phyloP scores from a whole-genome alignment of 805 yeast species.

The Candida pseudofarinosa region DNA sequence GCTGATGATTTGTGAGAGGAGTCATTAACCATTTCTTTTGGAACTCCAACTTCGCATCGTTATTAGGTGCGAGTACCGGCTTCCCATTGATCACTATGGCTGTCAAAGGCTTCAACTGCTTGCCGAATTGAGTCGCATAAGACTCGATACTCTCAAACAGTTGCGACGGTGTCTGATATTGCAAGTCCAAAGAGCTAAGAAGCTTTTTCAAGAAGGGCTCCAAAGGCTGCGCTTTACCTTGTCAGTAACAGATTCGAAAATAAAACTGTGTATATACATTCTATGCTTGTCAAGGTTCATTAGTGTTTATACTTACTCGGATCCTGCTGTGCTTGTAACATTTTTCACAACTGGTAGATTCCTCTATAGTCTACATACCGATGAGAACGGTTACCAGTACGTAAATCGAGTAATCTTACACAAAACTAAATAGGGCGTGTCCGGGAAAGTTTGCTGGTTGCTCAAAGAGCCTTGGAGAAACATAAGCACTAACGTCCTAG shows the following conservation, averaged over 20 bases:
- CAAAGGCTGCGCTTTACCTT: conserved; percentile 28
- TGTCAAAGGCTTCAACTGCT: conserved; percentile 47
- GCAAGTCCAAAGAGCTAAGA: conserved; percentile 32
- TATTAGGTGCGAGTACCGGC: conserved; percentile 36
- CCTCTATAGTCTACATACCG: neutral
- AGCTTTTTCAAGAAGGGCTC: conserved; percentile 37
- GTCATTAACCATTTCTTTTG: conserved; percentile 56
- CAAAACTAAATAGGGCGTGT: too few species aligned
- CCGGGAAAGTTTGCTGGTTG: too few species aligned
- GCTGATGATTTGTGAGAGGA: conserved; percentile 58
- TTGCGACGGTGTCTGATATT: conserved; percentile 20
- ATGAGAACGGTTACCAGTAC: neutral
- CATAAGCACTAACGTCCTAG: too few species aligned
- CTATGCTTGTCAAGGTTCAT: neutral
- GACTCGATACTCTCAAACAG: conserved; percentile 31
- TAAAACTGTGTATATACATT: neutral
- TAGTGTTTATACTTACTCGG: conserved; percentile 12
- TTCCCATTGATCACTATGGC: conserved; percentile 58
- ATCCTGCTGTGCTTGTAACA: conserved; percentile 13
- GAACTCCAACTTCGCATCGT: conserved; percentile 41
- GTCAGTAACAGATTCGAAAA: neutral
- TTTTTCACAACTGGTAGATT: neutral
- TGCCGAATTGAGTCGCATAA: conserved; percentile 44
- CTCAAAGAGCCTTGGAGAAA: too few species aligned
- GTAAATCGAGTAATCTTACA: too few species aligned